phyloP scores from a whole-genome alignment of 345 rosid genomes.

The Cardamine resedifolia region DNA sequence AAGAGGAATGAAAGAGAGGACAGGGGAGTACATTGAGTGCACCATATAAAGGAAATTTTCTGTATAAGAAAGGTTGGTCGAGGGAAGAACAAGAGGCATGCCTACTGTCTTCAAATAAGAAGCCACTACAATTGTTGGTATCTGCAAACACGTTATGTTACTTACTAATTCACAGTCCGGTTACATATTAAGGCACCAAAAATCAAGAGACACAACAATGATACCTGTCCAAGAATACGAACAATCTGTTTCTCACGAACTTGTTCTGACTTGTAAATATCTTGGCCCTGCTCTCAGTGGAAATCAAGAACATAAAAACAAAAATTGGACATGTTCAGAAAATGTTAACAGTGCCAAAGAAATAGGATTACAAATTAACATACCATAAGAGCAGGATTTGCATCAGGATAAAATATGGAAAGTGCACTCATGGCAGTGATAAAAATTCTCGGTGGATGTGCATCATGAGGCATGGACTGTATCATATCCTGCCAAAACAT shows the following conservation, averaged over 20 bases:
- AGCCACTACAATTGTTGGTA: constrained; percentile 83
- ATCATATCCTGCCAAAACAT: constrained; percentile 70
- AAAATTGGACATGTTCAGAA: neutral
- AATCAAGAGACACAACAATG: constrained; percentile 10
- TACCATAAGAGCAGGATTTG: constrained; percentile 88
- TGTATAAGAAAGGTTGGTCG: constrained; percentile 69
- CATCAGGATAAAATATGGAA: constrained; percentile 88
- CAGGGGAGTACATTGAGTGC: constrained; percentile 65
- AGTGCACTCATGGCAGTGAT: constrained; percentile 89
- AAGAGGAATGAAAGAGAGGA: neutral
- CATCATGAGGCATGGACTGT: constrained; percentile 89
- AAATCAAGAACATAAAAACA: neutral
- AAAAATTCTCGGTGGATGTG: constrained; percentile 83
- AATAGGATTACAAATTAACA: constrained; percentile 23
- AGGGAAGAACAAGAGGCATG: constrained; percentile 87
- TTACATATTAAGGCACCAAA: neutral
- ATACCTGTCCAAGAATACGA: constrained; percentile 90
- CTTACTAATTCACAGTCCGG: neutral
- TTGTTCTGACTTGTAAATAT: constrained; percentile 74
- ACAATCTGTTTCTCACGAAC: constrained; percentile 88
- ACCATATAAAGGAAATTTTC: constrained; percentile 88
- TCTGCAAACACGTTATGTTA: constrained; percentile 33
- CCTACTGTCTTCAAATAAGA: constrained; percentile 82
- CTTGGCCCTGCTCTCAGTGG: constrained; percentile 22
- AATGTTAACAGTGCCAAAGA: neutral